Conservation (phyloP, 2,329 filamentous ascomycete species). For the Diplodia intermedia region DNA sequence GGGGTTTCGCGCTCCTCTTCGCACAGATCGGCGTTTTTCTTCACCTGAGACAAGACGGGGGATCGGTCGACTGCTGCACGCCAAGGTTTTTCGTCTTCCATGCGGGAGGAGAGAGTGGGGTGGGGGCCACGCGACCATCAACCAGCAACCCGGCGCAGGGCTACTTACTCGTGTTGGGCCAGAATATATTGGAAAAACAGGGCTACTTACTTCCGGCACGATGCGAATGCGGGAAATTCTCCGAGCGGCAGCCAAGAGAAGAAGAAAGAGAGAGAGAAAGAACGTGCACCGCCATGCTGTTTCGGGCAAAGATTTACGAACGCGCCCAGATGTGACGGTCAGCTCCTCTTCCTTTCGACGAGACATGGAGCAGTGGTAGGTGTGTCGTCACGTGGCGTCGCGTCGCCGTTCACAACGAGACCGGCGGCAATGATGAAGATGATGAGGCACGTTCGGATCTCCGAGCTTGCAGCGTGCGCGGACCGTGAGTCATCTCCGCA, state of each 20-base stretch:
- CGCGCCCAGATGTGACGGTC: not conserved
- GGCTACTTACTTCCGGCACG: too few relatives aligned
- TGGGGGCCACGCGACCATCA: not conserved
- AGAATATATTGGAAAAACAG: too few relatives aligned
- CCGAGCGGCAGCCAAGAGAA: too few relatives aligned
- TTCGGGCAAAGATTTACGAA: too few relatives aligned
- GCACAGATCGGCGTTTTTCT: not conserved
- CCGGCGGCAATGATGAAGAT: not conserved
- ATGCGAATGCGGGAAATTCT: too few relatives aligned
- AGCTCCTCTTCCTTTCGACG: not conserved
- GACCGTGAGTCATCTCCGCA: not conserved
- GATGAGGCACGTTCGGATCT: not conserved
- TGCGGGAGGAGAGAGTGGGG: not conserved
- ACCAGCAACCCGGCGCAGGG: not conserved
- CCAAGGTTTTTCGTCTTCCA: not conserved
- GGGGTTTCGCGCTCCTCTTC: not conserved
- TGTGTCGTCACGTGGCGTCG: not conserved
- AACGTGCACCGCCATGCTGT: too few relatives aligned
- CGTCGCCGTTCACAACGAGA: not conserved
- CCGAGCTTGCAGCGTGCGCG: not conserved
- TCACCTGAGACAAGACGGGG: not conserved
- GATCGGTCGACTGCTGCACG: not conserved
- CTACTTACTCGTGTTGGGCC: too few relatives aligned
- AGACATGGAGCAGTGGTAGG: not conserved
- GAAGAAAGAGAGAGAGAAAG: too few relatives aligned